Percentiles rank a stretch among this genome's conserved stretches.
These are phyloP conservation scores for Trifolium pratense DNA, from an alignment of 306 rosid species.

Conservation along the genomic window DNA sequence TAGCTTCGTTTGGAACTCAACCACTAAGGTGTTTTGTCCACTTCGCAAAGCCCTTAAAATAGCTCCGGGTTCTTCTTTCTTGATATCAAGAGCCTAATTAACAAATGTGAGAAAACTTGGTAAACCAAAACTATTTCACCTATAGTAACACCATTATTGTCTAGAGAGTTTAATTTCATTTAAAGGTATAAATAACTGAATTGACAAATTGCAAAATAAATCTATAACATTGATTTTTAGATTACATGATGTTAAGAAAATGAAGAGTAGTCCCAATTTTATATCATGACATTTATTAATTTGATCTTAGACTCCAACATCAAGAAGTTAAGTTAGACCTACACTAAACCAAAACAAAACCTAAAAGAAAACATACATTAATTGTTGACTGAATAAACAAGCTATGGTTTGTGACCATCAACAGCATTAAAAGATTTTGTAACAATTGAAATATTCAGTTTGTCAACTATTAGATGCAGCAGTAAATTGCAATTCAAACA, in stretches of 20 bases:
- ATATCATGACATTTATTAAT: not conserved
- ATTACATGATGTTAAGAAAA: not conserved
- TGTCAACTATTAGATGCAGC: not conserved
- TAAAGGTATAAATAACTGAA: slow-evolving; percentile 16
- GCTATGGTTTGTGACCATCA: not conserved
- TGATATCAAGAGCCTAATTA: slow-evolving; percentile 46
- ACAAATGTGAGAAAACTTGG: slow-evolving; percentile 25
- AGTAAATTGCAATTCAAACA: too few relatives aligned
- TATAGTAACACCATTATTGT: slow-evolving; percentile 1
- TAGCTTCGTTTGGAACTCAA: slow-evolving; percentile 43
- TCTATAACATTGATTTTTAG: not conserved
- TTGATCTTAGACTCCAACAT: not conserved
- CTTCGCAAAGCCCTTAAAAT: slow-evolving; percentile 40
- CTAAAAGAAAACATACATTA: not conserved
- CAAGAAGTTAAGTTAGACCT: not conserved
- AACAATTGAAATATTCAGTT: not conserved
- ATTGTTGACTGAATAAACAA: not conserved
- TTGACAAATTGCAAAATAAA: not conserved
- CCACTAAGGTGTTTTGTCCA: slow-evolving; percentile 22
- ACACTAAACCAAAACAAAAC: not conserved
- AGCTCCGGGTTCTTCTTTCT: slow-evolving; percentile 48
- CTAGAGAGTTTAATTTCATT: slow-evolving; percentile 5
- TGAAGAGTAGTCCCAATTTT: not conserved
- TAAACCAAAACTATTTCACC: slow-evolving; percentile 6
- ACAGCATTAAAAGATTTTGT: not conserved